Percentiles rank a stretch among this genome's conserved stretches.
These are phyloP conservation scores for Leptographium lundbergii DNA, from an alignment of 2,329 filamentous ascomycete species.

Conservation along the genomic window DNA sequence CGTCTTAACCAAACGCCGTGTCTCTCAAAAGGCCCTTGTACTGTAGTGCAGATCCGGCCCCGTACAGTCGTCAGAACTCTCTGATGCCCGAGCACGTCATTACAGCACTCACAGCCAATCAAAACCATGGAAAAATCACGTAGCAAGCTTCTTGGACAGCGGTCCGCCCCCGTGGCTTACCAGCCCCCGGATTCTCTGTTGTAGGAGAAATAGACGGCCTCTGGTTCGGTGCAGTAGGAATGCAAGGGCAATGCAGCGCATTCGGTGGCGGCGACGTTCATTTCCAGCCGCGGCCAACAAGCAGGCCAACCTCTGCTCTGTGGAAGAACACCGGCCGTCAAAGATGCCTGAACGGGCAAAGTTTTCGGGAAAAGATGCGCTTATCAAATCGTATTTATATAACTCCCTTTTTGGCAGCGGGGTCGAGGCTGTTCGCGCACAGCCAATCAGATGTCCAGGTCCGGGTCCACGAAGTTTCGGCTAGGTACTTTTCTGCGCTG, in stretches of 20 bases:
- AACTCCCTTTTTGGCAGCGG: constrained; percentile 11
- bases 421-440: not conserved
- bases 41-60: too few species aligned
- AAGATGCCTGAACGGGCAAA: too few species aligned
- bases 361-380: not conserved
- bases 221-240: not conserved
- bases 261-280: not conserved
- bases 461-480: not conserved
- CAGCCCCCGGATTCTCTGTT: too few species aligned
- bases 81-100: too few species aligned
- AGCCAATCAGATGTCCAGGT: constrained; percentile 5
- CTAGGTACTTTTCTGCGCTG: constrained; percentile 3
- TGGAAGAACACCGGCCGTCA: too few species aligned
- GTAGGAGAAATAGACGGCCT: too few species aligned
- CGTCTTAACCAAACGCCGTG: too few species aligned
- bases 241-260: not conserved
- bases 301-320: too few species aligned
- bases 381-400: constrained; percentile 3
- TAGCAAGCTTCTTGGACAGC: not conserved
- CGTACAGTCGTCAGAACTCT: too few species aligned
- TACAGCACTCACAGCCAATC: too few species aligned
- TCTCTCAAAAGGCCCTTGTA: too few species aligned
- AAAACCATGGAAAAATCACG: too few species aligned
- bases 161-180: not conserved
- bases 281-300: not conserved